A percentile compares a stretch with the other conserved stretches of the same genome.
Conservation (phyloP, 2,329 filamentous ascomycete species). For the Penicillium freii region DNA sequence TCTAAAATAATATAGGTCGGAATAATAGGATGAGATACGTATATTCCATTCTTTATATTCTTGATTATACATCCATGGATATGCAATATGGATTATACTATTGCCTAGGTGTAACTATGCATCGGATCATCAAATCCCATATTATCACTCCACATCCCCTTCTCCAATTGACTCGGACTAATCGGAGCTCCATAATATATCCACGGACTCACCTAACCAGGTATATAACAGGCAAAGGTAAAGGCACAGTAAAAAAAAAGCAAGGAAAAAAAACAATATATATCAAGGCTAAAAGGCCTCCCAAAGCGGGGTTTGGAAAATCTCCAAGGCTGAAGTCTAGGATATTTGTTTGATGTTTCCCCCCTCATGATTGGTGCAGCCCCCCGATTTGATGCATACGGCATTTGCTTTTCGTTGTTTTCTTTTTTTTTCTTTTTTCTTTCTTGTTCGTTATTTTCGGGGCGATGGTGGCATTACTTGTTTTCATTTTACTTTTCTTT, state of each 20-base stretch:
- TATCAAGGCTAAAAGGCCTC: not conserved
- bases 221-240: not conserved
- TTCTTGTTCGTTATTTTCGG: not conserved
- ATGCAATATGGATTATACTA: not conserved
- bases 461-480: not conserved
- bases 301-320: constrained; percentile 6
- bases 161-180: not conserved
- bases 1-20: too few relatives aligned
- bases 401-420: not conserved
- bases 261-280: not conserved
- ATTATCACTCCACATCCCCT: not conserved
- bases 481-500: not conserved
- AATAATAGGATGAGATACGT: not conserved
- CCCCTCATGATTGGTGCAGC: not conserved
- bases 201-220: not conserved
- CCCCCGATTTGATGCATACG: not conserved
- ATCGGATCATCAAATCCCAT: not conserved
- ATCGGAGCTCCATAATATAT: not conserved
- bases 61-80: not conserved
- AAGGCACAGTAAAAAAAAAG: not conserved
- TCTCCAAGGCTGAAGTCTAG: not conserved
- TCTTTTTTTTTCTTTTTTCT: not conserved
- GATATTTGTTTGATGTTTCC: not conserved
- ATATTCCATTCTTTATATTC: not conserved
- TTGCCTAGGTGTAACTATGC: not conserved